Evolutionary conservation across 2,329 filamentous ascomycete genomes (phyloP), one percentile per base, ranked within the genome.

Genomic region (Calonectria crousiana): DNA sequence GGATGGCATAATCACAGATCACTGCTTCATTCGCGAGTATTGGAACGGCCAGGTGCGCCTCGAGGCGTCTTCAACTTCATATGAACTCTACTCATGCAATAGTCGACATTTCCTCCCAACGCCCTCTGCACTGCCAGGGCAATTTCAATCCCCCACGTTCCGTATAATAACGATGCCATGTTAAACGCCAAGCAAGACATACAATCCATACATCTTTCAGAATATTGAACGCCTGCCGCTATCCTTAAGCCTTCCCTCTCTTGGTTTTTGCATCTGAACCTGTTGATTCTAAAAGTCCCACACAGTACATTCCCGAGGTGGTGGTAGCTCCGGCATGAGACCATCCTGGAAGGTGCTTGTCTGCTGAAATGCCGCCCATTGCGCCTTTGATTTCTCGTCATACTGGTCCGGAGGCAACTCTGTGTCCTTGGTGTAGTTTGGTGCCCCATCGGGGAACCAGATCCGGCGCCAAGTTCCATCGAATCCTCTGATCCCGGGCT

Each of bases 241-340:
- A 28, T 23, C 67, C 18, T 67, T 52, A n/a, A 16, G 36, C n/a
- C 49, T 65, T 36, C 58, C 66, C 10, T 73, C 66, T 64, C 62
- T 64, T 62, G 13, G 20, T 34, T 30, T 28, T 68, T 52, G 56
- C 38, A 71, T 51, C 51, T 34, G 38, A 38, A 28, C 44, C 44
- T 20, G 2, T 47, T 23, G 20, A 47, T 28, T 65, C 86, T 84
- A 96, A 79, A 96, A 92, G 81, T 95, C 91, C 90, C 93, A 96
- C 34, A 86, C 84, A 77, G 92, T 92, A 88, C 92, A 96, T 81
- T 96, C 95, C 75, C 92, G 89, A 84, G 92, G 93, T 0, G 96
- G 96, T 26, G 96, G 95, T 58, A 95, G 86, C 78, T 93, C 89
- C 0, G 96, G 96, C 86, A 98, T 93, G 9, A 92, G 80, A 0